Base-by-base conservation (phyloP, 2,329 filamentous ascomycete species). In the Purpureocillium lavendulum region DNA sequence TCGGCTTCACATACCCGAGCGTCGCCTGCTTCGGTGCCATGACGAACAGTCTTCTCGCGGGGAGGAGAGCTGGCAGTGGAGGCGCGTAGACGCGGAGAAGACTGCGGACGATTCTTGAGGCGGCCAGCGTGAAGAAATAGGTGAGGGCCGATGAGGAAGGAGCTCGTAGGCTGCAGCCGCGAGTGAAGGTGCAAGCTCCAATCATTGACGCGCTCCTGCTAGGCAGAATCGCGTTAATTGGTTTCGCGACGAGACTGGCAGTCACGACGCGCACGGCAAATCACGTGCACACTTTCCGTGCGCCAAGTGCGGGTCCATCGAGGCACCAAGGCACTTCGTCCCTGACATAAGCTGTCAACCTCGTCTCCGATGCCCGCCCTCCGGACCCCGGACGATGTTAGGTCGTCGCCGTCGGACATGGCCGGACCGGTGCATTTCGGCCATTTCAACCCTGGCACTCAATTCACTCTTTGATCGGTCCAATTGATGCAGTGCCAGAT, bases 1-100 rank as follows among this genome's bases (percentile, higher is more conserved):
- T 71, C 53, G 80, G 67, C 64, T 77, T 82, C 46, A 90, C 87
- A 67, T 92, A 94, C 88, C 86, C 86, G 61, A 94, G 67, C 45
- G 85, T 94, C 54, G 84, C 80, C 66, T 94, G 87, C 59, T 86
- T 88, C 33, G 66, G 66, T 50, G 69, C 66, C 65, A 71, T 70
- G 49, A 50, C 51, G 43, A 39, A 45, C 33, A 44, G 15, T 39
- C 36, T 48, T 30, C 31, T 26, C 24, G 39, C 34, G 29, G 39
- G 30, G n/a, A 36, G 36, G n/a, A 30, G 11, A 13, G 29, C 11
- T 30, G 29, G n/a, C 12, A 7, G 29, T 36, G 37, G 21, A 29
- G 41, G 24, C 30, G 39, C 18, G 24, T 40, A 44, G 9, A 30
- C 39, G 30, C 38, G 42, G 34, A 44, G 21, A 33, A 46, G 24